Conservation (phyloP, 1,284 basidiomycete species). For the Phellopilus nigrolimitatus region DNA sequence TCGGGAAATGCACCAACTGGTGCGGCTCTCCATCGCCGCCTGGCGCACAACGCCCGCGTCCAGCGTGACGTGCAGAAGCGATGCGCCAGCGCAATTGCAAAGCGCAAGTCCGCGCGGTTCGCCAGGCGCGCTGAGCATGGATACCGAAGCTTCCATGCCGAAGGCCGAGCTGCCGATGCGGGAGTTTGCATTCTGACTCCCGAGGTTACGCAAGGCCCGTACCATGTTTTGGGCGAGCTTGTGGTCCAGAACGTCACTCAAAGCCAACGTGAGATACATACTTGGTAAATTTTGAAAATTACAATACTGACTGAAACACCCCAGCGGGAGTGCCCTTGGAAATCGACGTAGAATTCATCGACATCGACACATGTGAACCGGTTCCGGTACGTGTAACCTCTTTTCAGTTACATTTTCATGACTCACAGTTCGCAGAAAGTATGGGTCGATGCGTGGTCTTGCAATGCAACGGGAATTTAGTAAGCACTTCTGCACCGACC, state of each 20-base stretch:
- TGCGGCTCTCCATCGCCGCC: no score
- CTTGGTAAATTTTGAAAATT: no score
- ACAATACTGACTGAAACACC: background rate
- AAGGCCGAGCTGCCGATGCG: no score
- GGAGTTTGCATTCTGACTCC: slow-evolving; percentile 15
- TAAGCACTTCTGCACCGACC: no score
- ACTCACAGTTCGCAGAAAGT: background rate
- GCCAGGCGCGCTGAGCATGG: no score
- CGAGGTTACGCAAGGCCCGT: slow-evolving; percentile 16
- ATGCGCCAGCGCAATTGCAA: no score
- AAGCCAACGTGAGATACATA: background rate
- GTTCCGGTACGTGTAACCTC: background rate
- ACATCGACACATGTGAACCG: slow-evolving; percentile 8
- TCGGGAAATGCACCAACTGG: no score
- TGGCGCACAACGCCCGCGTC: no score
- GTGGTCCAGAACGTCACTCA: slow-evolving; percentile 15
- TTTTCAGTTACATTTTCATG: background rate
- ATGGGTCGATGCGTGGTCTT: slow-evolving; percentile 13
- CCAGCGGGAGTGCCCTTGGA: slow-evolving; percentile 13
- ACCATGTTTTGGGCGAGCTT: slow-evolving; percentile 15
- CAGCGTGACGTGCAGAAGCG: no score
- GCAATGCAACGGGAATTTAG: slow-evolving; percentile 13
- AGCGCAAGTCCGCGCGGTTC: no score
- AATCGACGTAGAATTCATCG: slow-evolving; percentile 14
- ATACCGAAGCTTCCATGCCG: no score